A percentile compares a stretch with the other conserved stretches of the same genome.
phyloP scores from a whole-genome alignment of 1,284 basidiomycete genomes.

The Naganishia liquefaciens region DNA sequence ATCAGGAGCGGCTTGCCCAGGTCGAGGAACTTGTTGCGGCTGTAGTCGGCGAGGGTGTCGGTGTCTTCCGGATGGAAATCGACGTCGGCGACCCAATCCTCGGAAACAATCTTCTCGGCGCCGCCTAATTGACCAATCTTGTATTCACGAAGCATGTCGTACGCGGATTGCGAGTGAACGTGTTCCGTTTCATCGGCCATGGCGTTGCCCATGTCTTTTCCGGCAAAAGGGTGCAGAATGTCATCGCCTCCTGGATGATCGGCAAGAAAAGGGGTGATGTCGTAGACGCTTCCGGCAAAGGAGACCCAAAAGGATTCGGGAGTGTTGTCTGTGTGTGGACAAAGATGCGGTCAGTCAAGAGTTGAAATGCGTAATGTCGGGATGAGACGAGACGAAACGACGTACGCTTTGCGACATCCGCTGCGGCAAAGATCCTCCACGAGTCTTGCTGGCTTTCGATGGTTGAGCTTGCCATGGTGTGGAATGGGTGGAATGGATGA shows the following conservation, averaged over 20 bases:
- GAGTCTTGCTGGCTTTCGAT: constrained; percentile 14
- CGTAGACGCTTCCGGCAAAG: constrained; percentile 56
- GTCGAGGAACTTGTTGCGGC: constrained; percentile 90
- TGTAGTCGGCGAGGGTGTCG: constrained; percentile 72
- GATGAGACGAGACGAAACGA: constrained; percentile 13
- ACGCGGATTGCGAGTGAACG: constrained; percentile 90
- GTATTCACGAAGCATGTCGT: constrained; percentile 87
- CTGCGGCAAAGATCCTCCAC: constrained; percentile 42
- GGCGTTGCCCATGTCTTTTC: constrained; percentile 73
- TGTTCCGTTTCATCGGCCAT: constrained; percentile 87
- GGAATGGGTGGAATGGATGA: background rate
- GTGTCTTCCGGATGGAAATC: constrained; percentile 89
- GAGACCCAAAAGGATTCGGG: constrained; percentile 50
- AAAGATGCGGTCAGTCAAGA: background rate
- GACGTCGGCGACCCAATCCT: constrained; percentile 82
- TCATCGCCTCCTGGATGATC: constrained; percentile 60
- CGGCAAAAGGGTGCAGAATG: constrained; percentile 66
- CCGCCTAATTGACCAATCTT: constrained; percentile 75
- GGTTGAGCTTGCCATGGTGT: constrained; percentile 12
- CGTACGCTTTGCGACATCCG: constrained; percentile 50
- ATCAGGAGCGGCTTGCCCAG: constrained; percentile 78
- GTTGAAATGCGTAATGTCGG: background rate
- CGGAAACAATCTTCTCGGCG: constrained; percentile 72
- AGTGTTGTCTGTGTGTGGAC: constrained; percentile 43
- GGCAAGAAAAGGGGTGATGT: constrained; percentile 56